phyloP scores from a whole-genome alignment of 139 green algal genomes.

The Pedinophyceae sp. region DNA sequence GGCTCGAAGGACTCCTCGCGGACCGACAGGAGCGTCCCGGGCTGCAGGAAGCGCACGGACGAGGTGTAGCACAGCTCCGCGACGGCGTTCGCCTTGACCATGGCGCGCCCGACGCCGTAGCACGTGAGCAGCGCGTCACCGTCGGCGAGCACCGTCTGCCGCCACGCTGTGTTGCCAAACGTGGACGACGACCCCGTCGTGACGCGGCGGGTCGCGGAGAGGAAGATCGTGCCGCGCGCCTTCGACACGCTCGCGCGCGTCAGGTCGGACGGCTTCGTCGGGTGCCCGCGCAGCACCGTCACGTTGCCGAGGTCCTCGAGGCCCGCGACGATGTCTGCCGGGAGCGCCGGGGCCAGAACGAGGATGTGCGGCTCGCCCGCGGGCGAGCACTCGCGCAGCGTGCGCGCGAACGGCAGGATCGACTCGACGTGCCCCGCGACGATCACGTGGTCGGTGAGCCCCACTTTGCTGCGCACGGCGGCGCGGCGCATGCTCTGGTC shows the following conservation, averaged over 20 bases:
- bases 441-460: conserved; percentile 31
- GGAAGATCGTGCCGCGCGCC: no score
- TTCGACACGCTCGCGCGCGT: background rate
- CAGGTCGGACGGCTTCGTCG: background rate
- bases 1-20: background rate
- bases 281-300: background rate
- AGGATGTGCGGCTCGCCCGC: conserved; percentile 10
- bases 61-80: conserved; percentile 66
- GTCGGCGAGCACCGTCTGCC: background rate
- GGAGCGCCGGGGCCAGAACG: background rate
- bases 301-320: background rate
- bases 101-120: conserved; percentile 21
- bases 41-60: conserved; percentile 56
- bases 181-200: no score
- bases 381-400: conserved; percentile 20
- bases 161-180: background rate
- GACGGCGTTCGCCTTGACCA: conserved; percentile 24
- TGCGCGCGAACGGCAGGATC: conserved; percentile 28
- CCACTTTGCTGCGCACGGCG: background rate
- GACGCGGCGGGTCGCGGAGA: no score
- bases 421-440: conserved; percentile 24
- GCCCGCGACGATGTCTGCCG: background rate
- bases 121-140: conserved; percentile 36
- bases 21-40: conserved; percentile 44
- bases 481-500: background rate